These are phyloP conservation scores for Coemansia sp. DNA, from an alignment of 192 early-diverging fungal genomes.

Conservation along the genomic window DNA sequence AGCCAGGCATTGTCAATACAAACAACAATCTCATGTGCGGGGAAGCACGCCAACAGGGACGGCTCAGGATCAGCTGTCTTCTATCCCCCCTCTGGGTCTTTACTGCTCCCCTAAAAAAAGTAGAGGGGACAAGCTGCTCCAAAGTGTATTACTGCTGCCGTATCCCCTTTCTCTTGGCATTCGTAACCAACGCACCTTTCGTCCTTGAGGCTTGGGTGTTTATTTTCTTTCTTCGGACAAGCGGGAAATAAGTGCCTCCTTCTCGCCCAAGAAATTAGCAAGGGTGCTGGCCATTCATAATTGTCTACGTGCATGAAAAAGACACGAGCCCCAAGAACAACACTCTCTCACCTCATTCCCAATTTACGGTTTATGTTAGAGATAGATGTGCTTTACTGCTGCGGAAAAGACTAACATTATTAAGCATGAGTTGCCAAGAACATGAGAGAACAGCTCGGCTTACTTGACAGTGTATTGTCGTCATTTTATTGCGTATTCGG, in stretches of 20 bases:
- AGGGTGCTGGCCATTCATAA: neutral
- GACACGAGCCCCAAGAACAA: neutral
- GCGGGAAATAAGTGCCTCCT: neutral
- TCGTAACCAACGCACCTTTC: neutral
- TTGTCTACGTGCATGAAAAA: conserved; percentile 3
- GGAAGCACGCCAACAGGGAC: conserved; percentile 1
- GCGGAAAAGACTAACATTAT: conserved; percentile 7
- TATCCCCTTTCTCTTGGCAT: neutral
- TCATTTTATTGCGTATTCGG: neutral
- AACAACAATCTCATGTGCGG: neutral
- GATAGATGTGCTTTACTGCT: neutral
- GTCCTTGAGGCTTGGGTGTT: neutral
- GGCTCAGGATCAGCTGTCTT: conserved; percentile 6
- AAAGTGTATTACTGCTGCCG: neutral
- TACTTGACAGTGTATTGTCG: neutral
- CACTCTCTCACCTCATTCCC: neutral
- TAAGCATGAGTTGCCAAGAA: neutral
- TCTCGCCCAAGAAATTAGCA: neutral
- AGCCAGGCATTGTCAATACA: neutral
- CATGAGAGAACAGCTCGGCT: neutral
- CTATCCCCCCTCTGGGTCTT: neutral
- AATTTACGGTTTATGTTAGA: neutral
- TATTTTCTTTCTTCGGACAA: neutral
- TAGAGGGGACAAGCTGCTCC: neutral
- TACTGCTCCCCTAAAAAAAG: neutral